A percentile compares a stretch with the other conserved stretches of the same genome.
phyloP scores from a whole-genome alignment of 73 alveolate species.

The Paraurostyla sp. region DNA sequence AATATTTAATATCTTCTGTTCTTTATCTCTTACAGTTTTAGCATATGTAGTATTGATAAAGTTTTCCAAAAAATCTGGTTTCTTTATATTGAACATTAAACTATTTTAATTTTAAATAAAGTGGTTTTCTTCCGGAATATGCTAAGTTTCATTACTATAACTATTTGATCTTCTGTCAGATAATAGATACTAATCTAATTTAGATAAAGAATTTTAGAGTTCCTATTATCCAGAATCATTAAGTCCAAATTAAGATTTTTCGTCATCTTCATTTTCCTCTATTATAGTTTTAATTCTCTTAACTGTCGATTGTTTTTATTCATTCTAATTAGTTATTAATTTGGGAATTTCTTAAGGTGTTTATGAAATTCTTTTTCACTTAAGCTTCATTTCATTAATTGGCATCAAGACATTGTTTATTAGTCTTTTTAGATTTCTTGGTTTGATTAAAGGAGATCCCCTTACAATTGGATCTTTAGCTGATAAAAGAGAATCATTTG shows the following conservation, averaged over 20 bases:
- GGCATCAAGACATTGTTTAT: slow-evolving; percentile 30
- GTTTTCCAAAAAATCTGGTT: no score
- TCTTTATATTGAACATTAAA: no score
- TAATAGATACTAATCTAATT: neutral
- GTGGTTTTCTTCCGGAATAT: neutral
- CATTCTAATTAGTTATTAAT: neutral
- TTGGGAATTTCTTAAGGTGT: neutral
- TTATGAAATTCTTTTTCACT: neutral
- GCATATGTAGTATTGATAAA: no score
- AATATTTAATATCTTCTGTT: no score
- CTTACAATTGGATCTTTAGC: neutral
- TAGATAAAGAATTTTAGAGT: neutral
- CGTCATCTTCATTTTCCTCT: slow-evolving; percentile 26
- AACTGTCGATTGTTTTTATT: neutral
- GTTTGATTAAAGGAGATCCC: neutral
- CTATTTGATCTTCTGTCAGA: neutral
- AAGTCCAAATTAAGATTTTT: neutral
- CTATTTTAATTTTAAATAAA: neutral
- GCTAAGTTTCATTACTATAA: neutral
- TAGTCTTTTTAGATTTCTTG: neutral
- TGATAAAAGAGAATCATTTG: neutral
- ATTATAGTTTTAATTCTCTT: slow-evolving; percentile 16
- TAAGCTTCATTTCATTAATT: neutral
- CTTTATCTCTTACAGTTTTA: no score
- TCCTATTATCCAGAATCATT: neutral